Base-by-base conservation (phyloP, 805 yeast species). In the Saturnispora gosingensis region DNA sequence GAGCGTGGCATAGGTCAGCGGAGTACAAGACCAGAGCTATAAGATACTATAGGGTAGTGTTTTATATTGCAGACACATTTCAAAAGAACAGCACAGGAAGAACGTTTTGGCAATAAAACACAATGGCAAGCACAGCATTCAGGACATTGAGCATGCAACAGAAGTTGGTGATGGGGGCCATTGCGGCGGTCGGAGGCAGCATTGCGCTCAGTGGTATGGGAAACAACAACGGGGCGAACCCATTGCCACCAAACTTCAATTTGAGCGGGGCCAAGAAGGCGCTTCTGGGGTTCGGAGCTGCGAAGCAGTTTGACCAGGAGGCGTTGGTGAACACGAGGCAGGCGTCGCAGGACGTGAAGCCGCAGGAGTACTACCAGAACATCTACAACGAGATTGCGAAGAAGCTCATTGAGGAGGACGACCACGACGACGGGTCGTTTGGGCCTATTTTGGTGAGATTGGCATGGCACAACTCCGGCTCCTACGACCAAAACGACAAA, bases 331-430 rank as follows among this genome's bases (percentile, higher is more conserved):
- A 67, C 30, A 59, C 68, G 3, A 66, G 72, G 43, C 63, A 66
- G 8, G 75, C 72, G 1, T 16, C 53, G 3, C 43, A 57, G 22
- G 46, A 63, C 47, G 50, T 70, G 61, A 61, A 71, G 59, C 58
- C 69, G 3, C 66, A 61, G 48, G 71, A 73, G 11, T 87, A 85
- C 57, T 89, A 76, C 64, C 89, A 76, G 66, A 60, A 71, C 53
- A 79, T 79, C 54, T 91, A 81, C 69, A 82, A 80, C 70, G 93
- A 81, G 57, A 88, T 79, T 75, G 97, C 83, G 35, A 63, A 62
- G 42, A 76, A 74, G 64, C 64, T 85, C 24, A 72, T 74, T 56
- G 86, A 81, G 44, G 67, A 70, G 35, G 77, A 73, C 54, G 82
- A 71, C 49, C 77, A 73, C 62, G 86, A 81, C 59, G 84, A 81